Percentiles rank a stretch among this genome's conserved stretches.
Evolutionary conservation across 257 asterid species (phyloP).

Genomic region (Nemophila menziesii): DNA sequence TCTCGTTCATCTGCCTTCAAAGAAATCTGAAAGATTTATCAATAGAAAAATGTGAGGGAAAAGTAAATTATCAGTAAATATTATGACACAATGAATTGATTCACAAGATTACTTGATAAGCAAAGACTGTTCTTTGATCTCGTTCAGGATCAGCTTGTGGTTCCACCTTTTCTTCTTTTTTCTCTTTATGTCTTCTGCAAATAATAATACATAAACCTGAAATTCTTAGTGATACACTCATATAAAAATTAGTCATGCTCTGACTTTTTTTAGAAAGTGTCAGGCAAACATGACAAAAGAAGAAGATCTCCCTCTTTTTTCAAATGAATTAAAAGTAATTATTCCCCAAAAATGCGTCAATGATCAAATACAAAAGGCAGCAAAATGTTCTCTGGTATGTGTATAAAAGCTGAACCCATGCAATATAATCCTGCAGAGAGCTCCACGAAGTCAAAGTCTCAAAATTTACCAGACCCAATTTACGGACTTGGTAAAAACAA

Average conservation of each 20-base stretch:
- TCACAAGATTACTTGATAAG: constrained; percentile 49
- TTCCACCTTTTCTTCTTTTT: constrained; percentile 43
- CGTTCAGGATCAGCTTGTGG: constrained; percentile 59
- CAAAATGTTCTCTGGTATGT: constrained; percentile 38
- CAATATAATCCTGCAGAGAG: constrained; percentile 46
- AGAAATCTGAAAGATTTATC: constrained; percentile 31
- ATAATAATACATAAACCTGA: constrained; percentile 4
- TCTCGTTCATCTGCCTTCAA: constrained; percentile 64
- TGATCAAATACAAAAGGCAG: constrained; percentile 24
- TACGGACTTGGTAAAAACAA: constrained; percentile 31
- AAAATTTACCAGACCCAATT: constrained; percentile 25
- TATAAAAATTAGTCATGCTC: neutral
- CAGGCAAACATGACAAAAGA: neutral
- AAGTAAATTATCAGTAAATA: neutral
- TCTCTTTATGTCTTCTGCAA: constrained; percentile 50
- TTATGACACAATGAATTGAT: constrained; percentile 3
- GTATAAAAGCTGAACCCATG: constrained; percentile 41
- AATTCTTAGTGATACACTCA: neutral
- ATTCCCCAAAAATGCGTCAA: constrained; percentile 22
- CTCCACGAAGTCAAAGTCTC: constrained; percentile 56
- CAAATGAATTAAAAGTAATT: constrained; percentile 23
- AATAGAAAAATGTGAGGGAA: neutral
- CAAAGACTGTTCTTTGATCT: constrained; percentile 69
- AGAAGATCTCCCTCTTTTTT: neutral
- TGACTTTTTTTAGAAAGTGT: neutral